Percentiles rank a stretch among this genome's conserved stretches.
Conservation (phyloP, 2,329 filamentous ascomycete genomes). For the Trichophyton benhamiae region DNA sequence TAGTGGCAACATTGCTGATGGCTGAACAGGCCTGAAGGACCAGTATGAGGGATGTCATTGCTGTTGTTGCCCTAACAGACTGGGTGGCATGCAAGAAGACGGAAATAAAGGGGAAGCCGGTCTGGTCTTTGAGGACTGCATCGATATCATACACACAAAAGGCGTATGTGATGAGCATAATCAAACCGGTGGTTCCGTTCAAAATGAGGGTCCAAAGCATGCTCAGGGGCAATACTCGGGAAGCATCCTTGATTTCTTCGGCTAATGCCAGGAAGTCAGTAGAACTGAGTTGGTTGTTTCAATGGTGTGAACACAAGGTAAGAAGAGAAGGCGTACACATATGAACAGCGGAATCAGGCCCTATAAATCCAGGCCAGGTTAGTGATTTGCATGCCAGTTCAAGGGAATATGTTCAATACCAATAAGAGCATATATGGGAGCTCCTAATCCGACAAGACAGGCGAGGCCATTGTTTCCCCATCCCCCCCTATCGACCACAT, state of each 20-base stretch:
- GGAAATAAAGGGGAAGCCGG: constrained; percentile 28
- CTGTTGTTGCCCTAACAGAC: constrained; percentile 25
- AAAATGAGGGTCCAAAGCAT: constrained; percentile 26
- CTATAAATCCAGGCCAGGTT: constrained; percentile 4
- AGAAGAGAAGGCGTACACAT: constrained; percentile 11
- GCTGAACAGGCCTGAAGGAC: constrained; percentile 20
- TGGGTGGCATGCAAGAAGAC: constrained; percentile 36
- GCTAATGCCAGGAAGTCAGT: constrained; percentile 18
- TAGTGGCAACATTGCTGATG: constrained; percentile 24
- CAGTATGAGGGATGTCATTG: constrained; percentile 23
- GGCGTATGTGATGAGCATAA: constrained; percentile 25
- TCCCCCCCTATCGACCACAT: constrained; percentile 18
- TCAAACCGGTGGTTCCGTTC: constrained; percentile 27
- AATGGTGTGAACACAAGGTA: neutral
- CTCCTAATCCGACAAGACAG: constrained; percentile 19
- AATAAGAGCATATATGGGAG: constrained; percentile 16
- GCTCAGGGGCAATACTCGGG: constrained; percentile 24
- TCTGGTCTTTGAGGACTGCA: constrained; percentile 21
- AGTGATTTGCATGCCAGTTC: neutral
- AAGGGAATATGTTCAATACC: constrained; percentile 22
- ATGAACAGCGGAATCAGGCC: constrained; percentile 17
- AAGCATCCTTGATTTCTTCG: constrained; percentile 30
- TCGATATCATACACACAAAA: constrained; percentile 26
- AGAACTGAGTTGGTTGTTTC: neutral
- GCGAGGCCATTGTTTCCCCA: constrained; percentile 21